Base-by-base conservation (phyloP, 2,329 filamentous ascomycete species). In the Clonostachys sp. region DNA sequence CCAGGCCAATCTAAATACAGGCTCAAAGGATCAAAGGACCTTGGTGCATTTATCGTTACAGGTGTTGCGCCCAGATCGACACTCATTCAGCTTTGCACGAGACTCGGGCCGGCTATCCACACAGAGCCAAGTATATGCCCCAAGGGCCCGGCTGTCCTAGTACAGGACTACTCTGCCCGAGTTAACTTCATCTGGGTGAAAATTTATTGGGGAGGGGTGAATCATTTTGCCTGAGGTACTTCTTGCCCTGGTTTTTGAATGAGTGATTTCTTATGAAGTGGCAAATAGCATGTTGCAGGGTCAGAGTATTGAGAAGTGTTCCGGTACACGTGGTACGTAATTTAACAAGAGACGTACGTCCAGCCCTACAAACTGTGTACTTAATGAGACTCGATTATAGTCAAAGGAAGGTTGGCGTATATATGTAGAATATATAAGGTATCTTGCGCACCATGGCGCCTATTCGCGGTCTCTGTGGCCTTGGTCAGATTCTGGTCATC, bases 91-190 rank as follows among this genome's bases (percentile, higher is more conserved):
- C 55, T 13, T 56, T 68, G 3, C 65, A 66, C 47, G 51, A 59
- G n/a, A 60, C 59, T 66, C 48, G 65, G 66, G 1, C 60, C 64
- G 1, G 59, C 64, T 5, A 63, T 70, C 5, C 62, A 61, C 8
- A 61, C 67, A 14, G 65, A 59, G 2, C 67, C 66, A 9, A 65
- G 67, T 41, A 45, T 63, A 12, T 45, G 59, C 40, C 51, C 68
- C 5, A 60, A 61, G 46, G 52, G 60, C 3, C 65, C 65, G 1
- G 55, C 58, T 20, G 46, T 67, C 49, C 53, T 63, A 49, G 61
- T 60, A 47, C 56, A 55, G 3, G 47, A 68, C 13, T 68, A 66
- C 43, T 57, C 53, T 34, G 58, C 54, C 20, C 56, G 61, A 24
- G 51, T 48, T 3, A 53, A 61, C 47, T 64, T 44, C 54, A 53